phyloP scores from a whole-genome alignment of 805 yeast species.

The Yamadazyma philogaea region DNA sequence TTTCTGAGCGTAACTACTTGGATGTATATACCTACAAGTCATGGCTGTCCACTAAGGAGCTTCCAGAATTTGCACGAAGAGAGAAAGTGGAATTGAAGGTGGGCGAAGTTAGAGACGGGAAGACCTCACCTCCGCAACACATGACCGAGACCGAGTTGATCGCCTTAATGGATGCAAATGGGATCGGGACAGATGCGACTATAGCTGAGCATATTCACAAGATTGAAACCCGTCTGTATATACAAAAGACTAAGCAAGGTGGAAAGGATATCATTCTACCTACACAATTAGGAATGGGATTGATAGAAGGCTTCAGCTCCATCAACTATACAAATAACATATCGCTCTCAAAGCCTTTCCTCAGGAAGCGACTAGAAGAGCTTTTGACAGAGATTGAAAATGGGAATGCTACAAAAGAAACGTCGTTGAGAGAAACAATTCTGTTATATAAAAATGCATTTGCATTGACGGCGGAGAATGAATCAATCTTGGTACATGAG shows the following conservation, averaged over 20 bases:
- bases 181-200: slow-evolving; percentile 98
- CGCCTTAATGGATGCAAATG: slow-evolving; percentile 92
- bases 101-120: slow-evolving; percentile 66
- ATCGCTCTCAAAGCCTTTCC: slow-evolving; percentile 77
- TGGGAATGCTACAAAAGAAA: slow-evolving; percentile 52
- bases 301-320: slow-evolving; percentile 83
- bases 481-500: slow-evolving; percentile 20
- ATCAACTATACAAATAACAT: slow-evolving; percentile 60
- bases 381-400: slow-evolving; percentile 64
- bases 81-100: slow-evolving; percentile 55
- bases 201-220: slow-evolving; percentile 96
- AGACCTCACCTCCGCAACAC: slow-evolving; percentile 75
- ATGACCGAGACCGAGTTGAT: slow-evolving; percentile 92
- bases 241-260: slow-evolving; percentile 42
- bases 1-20: slow-evolving; percentile 69
- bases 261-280: slow-evolving; percentile 59
- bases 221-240: slow-evolving; percentile 64
- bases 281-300: slow-evolving; percentile 76
- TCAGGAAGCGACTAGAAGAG: slow-evolving; percentile 72
- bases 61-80: slow-evolving; percentile 62
- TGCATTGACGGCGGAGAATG: slow-evolving; percentile 43
- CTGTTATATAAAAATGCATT: slow-evolving; percentile 59
- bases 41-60: slow-evolving; percentile 66
- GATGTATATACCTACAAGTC: slow-evolving; percentile 75
- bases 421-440: slow-evolving; percentile 55